A percentile compares a stretch with the other conserved stretches of the same genome.
These are phyloP conservation scores for Dorcoceras hygrometricum DNA, from an alignment of 257 asterid species.

Conservation along the genomic window DNA sequence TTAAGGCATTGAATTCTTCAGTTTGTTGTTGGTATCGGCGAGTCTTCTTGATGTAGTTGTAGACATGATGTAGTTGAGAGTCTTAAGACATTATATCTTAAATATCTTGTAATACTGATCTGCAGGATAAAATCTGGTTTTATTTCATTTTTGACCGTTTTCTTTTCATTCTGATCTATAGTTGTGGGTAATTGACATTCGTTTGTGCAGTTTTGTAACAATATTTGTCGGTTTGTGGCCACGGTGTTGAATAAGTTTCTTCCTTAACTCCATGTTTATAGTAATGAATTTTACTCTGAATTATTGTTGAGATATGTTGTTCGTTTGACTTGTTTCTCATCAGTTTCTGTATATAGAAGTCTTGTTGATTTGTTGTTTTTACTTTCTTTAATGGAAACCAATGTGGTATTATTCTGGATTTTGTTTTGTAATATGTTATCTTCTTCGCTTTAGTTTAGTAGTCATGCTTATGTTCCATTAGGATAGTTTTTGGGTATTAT, in stretches of 20 bases:
- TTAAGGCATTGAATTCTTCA: neutral
- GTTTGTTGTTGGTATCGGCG: neutral
- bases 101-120: neutral
- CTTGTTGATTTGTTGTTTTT: neutral
- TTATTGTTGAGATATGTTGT: too few species aligned
- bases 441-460: neutral
- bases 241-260: neutral
- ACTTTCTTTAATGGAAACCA: neutral
- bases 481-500: slow-evolving; percentile 1
- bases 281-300: neutral
- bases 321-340: neutral
- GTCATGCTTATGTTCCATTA: neutral
- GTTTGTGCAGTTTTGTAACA: slow-evolving; percentile 5
- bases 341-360: neutral
- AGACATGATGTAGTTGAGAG: neutral
- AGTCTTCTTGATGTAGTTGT: neutral
- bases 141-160: neutral
- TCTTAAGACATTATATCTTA: neutral
- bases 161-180: slow-evolving; percentile 1
- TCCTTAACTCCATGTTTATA: neutral
- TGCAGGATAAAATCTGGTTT: neutral
- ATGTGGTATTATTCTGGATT: neutral
- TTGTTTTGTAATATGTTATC: slow-evolving; percentile 1
- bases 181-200: slow-evolving; percentile 10
- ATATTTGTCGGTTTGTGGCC: neutral